Evolutionary conservation across 2,329 filamentous ascomycete species (phyloP).

Genomic region (Pyricularia sp.): DNA sequence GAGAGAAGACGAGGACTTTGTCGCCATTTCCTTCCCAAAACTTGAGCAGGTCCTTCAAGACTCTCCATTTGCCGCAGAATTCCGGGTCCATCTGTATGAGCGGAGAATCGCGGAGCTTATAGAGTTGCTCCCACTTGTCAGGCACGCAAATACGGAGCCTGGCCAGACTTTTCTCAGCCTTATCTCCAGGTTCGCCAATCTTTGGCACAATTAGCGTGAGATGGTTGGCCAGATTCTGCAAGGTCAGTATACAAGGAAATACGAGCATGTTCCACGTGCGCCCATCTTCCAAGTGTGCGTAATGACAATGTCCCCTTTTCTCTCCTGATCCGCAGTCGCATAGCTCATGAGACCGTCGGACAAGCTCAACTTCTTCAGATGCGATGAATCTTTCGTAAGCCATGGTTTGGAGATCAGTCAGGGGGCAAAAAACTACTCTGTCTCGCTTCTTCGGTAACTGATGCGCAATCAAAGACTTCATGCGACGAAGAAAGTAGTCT

Average conservation of each 20-base stretch:
- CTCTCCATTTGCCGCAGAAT: constrained; percentile 95
- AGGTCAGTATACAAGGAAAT: constrained; percentile 72
- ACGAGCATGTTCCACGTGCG: constrained; percentile 66
- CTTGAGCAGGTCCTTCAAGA: constrained; percentile 74
- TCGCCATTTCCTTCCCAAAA: constrained; percentile 88
- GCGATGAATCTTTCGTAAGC: constrained; percentile 80
- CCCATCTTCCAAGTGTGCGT: constrained; percentile 47
- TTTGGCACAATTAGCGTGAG: constrained; percentile 76
- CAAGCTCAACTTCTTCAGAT: constrained; percentile 57
- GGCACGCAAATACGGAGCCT: constrained; percentile 69
- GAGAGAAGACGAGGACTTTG: constrained; percentile 92
- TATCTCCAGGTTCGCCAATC: constrained; percentile 53
- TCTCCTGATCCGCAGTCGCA: constrained; percentile 64
- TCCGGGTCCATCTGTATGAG: constrained; percentile 75
- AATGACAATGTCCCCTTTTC: constrained; percentile 77
- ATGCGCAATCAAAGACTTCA: constrained; percentile 86
- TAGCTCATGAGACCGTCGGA: constrained; percentile 55
- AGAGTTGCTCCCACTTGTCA: constrained; percentile 63
- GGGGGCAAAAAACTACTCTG: constrained; percentile 85
- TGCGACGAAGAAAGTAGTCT: constrained; percentile 80
- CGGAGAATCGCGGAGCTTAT: constrained; percentile 67
- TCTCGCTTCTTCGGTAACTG: constrained; percentile 94
- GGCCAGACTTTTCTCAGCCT: constrained; percentile 68
- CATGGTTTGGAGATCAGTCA: constrained; percentile 70
- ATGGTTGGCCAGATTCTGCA: constrained; percentile 89